Evolutionary conservation across 1,284 basidiomycete genomes (phyloP), one percentile per base, ranked within the genome.

Genomic region (Apiotrichum siamense): DNA sequence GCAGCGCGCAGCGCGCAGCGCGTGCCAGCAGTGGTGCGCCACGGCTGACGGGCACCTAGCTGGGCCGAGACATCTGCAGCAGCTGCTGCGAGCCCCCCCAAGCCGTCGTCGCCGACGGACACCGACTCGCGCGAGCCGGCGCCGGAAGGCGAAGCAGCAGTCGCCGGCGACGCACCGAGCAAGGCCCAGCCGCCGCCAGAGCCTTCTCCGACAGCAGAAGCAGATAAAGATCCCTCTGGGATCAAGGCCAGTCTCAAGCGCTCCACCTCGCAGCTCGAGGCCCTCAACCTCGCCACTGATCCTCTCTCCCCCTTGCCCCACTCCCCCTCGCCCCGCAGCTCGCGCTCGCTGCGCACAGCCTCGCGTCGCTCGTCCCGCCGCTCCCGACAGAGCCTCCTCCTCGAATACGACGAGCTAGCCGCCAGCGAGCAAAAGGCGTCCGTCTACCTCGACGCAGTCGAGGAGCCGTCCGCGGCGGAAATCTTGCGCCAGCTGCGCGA

Each of bases 381-480:
- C 3, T 44, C 31, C 4, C 33, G 33, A 18, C 35, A 47, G 36
- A 47, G 45, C 36, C 27, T 36, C 24, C 21, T 15, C 3, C 15
- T 45, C 44, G 44, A 45, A 33, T 43, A 25, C 26, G 35, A 41
- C 35, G 41, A 36, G 12, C n/a, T 13, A 12, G 41, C 21, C 17
- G 27, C 10, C 9, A 44, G 44, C 26, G 44, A 40, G 21, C 42
- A 51, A 12, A 62, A 61, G 44, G 58, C 38, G 11, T 62, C 60
- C n/a, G 56, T 68, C 10, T 69, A 71, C 52, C 54, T 69, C 15
- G 69, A 71, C 40, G 66, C 68, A 24, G 39, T 37, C 3, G 61
- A 65, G 44, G 39, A 23, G 6, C 61, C 62, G 15, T 55, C 45
- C 20, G 54, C 65, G 1, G 58, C 65, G 0, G 62, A 68, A 21